phyloP scores from a whole-genome alignment of 225 moss, liverwort and hornwort genomes.

The Marchantia paleacea region DNA sequence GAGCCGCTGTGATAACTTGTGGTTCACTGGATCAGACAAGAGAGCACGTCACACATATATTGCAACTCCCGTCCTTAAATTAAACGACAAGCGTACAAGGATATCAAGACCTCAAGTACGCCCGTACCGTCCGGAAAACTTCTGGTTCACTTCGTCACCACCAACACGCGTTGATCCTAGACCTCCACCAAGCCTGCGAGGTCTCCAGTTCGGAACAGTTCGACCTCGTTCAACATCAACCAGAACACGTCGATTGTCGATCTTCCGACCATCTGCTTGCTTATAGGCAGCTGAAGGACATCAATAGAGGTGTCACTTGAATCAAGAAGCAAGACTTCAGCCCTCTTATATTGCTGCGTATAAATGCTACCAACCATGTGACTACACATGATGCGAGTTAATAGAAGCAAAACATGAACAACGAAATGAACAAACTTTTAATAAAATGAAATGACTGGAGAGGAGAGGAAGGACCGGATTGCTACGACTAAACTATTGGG shows the following conservation, averaged over 20 bases:
- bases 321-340: too few relatives aligned
- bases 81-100: background rate
- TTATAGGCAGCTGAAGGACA: constrained; percentile 75
- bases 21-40: constrained; percentile 54
- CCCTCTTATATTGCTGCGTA: too few relatives aligned
- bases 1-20: constrained; percentile 62
- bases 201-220: constrained; percentile 99
- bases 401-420: too few relatives aligned
- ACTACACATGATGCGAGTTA: too few relatives aligned
- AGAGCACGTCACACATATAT: background rate
- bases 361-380: too few relatives aligned
- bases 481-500: too few relatives aligned
- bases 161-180: constrained; percentile 97
- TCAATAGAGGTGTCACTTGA: too few relatives aligned
- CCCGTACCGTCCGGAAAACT: constrained; percentile 85
- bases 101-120: background rate
- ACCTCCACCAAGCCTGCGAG: constrained; percentile 96
- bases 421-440: too few relatives aligned
- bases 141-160: constrained; percentile 99
- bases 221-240: constrained; percentile 98
- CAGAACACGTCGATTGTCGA: constrained; percentile 94
- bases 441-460: too few relatives aligned
- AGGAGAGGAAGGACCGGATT: too few relatives aligned
- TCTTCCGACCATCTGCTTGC: constrained; percentile 98
- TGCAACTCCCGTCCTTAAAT: background rate